Evolutionary conservation across 495 filamentous ascomycete genomes (phyloP), one percentile per base, ranked within the genome.

Genomic region (Aspergillus carlsbadensis): DNA sequence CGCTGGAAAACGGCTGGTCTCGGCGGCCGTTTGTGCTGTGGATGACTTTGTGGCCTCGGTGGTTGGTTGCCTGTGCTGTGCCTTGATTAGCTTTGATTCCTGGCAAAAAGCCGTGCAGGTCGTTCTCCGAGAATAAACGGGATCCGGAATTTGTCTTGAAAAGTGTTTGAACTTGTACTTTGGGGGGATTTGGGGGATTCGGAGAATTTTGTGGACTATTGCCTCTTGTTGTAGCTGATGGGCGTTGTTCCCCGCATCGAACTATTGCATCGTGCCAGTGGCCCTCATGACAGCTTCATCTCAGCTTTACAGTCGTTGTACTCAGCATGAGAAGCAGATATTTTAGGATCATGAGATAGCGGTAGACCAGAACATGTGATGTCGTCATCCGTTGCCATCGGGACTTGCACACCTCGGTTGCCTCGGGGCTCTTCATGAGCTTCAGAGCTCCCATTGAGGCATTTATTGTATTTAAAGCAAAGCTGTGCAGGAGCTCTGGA

Each of bases 391-490:
- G 31, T 49, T 49, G 33, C 34, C 34, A 50, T 50, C 29, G 20
- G 47, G 18, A 49, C 15, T 1, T 10, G 15, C 6, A 49, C 47
- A 39, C 47, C 47, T 50, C 47, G 47, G 47, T 50, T n/a, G 17
- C 7, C 40, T 21, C 34, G n/a, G 37, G 15, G 15, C 17, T 18
- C 4, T 34, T 50, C 47, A 50, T 37, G 47, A 50, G 47, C 47
- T 50, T 36, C 34, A 39, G 15, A 18, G 26, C 14, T 35, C 6
- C 18, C 1, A 18, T 15, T 52, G 49, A 39, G 49, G 49, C 37
- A 52, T 52, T 52, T 52, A 52, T 31, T 40, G 31, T 39, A 37
- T 20, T 50, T 52, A 52, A 34, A 41, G 24, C 22, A 21, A 51
- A 24, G 10, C 37, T 20, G 18, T n/a, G 22, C 26, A 40, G 20